Percentiles rank a stretch among this genome's conserved stretches.
Evolutionary conservation across 2,329 filamentous ascomycete genomes (phyloP).

Genomic region (Cladosporium austrohemisphaericum): DNA sequence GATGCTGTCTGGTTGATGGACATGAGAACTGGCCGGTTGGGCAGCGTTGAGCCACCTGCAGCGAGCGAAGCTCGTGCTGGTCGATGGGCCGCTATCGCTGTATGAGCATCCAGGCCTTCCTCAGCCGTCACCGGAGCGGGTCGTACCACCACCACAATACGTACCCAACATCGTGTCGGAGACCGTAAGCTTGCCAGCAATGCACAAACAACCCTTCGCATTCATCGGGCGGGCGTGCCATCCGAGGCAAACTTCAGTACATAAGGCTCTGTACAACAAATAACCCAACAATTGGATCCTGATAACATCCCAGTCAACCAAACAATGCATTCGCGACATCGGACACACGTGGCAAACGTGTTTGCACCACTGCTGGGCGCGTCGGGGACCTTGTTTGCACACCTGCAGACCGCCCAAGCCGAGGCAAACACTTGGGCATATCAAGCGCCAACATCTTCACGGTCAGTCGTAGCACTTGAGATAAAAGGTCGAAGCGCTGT

Average conservation of each 20-base stretch:
- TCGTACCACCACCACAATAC: constrained; percentile 2
- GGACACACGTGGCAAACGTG: constrained; percentile 11
- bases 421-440: constrained; percentile 15
- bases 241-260: constrained; percentile 7
- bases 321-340: not conserved
- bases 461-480: constrained; percentile 1
- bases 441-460: constrained; percentile 2
- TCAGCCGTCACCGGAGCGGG: no score
- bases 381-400: constrained; percentile 13
- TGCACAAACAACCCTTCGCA: constrained; percentile 8
- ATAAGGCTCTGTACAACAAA: constrained; percentile 7
- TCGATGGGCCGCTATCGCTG: constrained; percentile 15
- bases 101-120: no score
- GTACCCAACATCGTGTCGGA: not conserved
- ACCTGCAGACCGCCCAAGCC: constrained; percentile 10
- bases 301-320: constrained; percentile 4
- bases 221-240: not conserved
- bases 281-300: not conserved
- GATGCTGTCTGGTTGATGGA: constrained; percentile 74
- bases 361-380: constrained; percentile 12
- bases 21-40: constrained; percentile 27
- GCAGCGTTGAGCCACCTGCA: not conserved
- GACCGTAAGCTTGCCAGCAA: no score
- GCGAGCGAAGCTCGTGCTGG: not conserved
- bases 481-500: constrained; percentile 5